Base-by-base conservation (phyloP, 305 asterid genomes). In the Solanum hybrid region DNA sequence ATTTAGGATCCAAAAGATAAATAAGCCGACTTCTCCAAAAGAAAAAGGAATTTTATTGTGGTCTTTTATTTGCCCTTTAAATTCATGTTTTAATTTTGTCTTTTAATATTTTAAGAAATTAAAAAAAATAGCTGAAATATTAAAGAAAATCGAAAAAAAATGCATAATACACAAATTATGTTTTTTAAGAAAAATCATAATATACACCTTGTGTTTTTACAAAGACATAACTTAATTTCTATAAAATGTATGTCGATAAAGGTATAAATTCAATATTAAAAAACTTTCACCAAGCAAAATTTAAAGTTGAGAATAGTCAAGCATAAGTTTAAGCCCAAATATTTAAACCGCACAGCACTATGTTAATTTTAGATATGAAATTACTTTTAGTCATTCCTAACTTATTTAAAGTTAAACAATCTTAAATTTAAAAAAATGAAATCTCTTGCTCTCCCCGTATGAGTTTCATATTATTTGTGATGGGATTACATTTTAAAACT, bases 381-480 rank as follows among this genome's bases (percentile, higher is more conserved):
- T 68, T 68, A 68, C 2, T 1, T 57, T 61, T 61, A 7, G 11
- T 4, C 5, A n/a, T 61, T 3, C 11, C 73, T 61, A 22, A 61
- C 24, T 22, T 20, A 22, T 51, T 51, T 51, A 6, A 15, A 7
- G 24, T 57, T 57, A 7, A 57, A 17, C 73, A 22, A 65, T 22
- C 3, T 22, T 22, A 0, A 1, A 57, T 61, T 65, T 3, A 0
- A 1, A 22, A 22, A 65, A 65, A 65, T 22, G 27, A 65, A 0
- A 65, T 22, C 0, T 65, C 6, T 57, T 6, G 24, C 70, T 41
- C 14, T 39, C 41, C 38, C 45, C 41, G 41, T 9, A 1, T 45
- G 61, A 45, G 61, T 45, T 45, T 14, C 65, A 14, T 1, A 51
- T 57, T 57, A 57, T 2, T 57, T 61, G 72, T 20, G 72, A 20